Base-by-base conservation (phyloP, 2,329 filamentous ascomycete species). In the Apiospora arundinis region DNA sequence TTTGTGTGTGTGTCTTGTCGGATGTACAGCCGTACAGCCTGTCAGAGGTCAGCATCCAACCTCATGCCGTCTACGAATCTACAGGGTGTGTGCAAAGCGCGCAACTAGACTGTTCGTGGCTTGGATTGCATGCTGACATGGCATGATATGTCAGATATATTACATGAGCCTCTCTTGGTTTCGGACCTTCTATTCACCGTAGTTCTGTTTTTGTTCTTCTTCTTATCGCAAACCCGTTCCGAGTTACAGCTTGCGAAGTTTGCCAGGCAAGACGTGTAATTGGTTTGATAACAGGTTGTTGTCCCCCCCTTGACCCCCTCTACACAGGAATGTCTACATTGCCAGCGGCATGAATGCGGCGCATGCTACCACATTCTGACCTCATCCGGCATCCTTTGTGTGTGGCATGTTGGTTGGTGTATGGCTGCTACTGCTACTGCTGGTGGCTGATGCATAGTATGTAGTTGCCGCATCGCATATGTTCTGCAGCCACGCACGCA, bases 111-210 rank as follows among this genome's bases (percentile, higher is more conserved):
- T 63, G 56, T 40, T 63, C 32, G 9, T 40, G 56, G 56, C 56
- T 40, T n/a, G 21, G 37, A 63, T 63, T 63, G 56, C 56, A 63
- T 63, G 56, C 56, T 63, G 56, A 63, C 56, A 63, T 63, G 56
- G 32, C 56, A 40, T 63, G 32, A n/a, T 11, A 63, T 37, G 56
- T 40, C 32, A 63, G 32, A 40, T 63, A 40, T 63, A 63, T 63
- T 63, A 40, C 32, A 63, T 63, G 56, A 63, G 32, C 28, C 56
- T 63, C 56, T 32, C 9, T 63, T 18, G 56, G 28, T 40, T 63
- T 63, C 56, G 56, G 56, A 63, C 56, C 56, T 63, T 63, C 2
- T 63, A 12, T 56, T 25, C 49, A 56, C 49, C 49, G 12, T 23
- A 25, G 48, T 11, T 23, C n/a, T 23, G 48, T 25, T 23, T 32